Percentiles rank a stretch among this genome's conserved stretches.
Conservation (phyloP, 1,139 yeast genomes). For the Magnusiomyces fungicola region DNA sequence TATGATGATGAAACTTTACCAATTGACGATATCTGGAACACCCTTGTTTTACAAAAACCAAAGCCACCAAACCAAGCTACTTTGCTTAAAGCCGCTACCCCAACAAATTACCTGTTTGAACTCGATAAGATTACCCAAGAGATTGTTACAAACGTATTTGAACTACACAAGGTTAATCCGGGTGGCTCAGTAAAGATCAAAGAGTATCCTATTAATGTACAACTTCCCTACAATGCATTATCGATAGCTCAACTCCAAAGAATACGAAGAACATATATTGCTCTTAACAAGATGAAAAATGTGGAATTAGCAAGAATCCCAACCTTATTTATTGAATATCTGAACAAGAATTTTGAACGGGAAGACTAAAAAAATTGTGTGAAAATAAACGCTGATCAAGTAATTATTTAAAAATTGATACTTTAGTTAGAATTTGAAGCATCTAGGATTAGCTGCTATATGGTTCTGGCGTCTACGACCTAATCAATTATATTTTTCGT, state of each 20-base stretch:
- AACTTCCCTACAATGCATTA: constrained; percentile 56
- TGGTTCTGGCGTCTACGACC: no score
- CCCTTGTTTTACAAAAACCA: constrained; percentile 56
- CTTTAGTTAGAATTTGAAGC: no score
- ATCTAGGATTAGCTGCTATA: no score
- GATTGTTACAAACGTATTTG: constrained; percentile 51
- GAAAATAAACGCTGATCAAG: no score
- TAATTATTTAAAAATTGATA: no score
- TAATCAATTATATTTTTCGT: no score
- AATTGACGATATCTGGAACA: constrained; percentile 64
- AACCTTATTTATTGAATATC: constrained; percentile 65
- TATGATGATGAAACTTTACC: constrained; percentile 50
- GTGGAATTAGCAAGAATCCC: constrained; percentile 57
- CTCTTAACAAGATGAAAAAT: constrained; percentile 70
- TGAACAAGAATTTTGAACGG: constrained; percentile 45
- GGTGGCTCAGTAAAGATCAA: constrained; percentile 43
- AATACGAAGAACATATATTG: constrained; percentile 70
- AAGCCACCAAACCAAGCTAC: constrained; percentile 37
- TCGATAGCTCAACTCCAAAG: constrained; percentile 78
- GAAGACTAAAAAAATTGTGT: constrained; percentile 13
- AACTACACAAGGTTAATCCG: constrained; percentile 51
- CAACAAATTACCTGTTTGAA: constrained; percentile 71
- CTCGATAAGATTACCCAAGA: constrained; percentile 66
- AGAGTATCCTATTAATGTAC: constrained; percentile 39
- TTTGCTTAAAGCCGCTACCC: constrained; percentile 59